These are phyloP conservation scores for Ammopiptanthus mongolicus DNA, from an alignment of 306 rosid genomes.

Conservation along the genomic window DNA sequence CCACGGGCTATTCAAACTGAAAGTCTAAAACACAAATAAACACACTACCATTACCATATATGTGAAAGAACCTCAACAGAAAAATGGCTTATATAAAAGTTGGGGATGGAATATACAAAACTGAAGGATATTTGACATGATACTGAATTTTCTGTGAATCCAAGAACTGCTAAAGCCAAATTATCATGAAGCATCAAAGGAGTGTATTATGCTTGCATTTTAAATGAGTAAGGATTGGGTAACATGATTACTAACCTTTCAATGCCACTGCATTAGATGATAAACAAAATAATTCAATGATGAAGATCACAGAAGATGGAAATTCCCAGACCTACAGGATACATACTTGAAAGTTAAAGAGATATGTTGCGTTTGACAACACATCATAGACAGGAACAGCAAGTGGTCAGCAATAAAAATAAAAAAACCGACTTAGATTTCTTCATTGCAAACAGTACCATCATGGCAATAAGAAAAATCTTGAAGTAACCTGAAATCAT, in stretches of 20 bases:
- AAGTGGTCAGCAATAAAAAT: background rate
- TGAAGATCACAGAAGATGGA: constrained; percentile 70
- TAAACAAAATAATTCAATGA: constrained; percentile 71
- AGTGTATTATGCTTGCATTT: background rate
- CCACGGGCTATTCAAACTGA: background rate
- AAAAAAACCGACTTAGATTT: constrained; percentile 3
- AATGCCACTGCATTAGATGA: constrained; percentile 80
- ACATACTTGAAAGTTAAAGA: constrained; percentile 17
- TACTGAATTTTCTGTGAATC: background rate
- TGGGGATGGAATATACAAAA: background rate
- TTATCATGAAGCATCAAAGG: constrained; percentile 1
- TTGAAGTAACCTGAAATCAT: constrained; percentile 83
- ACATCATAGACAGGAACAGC: background rate
- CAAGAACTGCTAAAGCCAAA: background rate
- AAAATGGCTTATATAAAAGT: background rate
- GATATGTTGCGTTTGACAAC: background rate
- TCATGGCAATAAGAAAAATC: constrained; percentile 73
- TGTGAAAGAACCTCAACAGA: background rate
- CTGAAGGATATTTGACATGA: background rate
- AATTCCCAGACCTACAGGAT: constrained; percentile 83
- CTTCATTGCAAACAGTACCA: constrained; percentile 40
- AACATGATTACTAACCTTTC: constrained; percentile 47
- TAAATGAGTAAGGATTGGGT: background rate
- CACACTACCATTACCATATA: background rate
- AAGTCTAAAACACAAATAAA: background rate